Base-by-base conservation (phyloP, 164 flowering plant species). In the Liquidambar formosana region DNA sequence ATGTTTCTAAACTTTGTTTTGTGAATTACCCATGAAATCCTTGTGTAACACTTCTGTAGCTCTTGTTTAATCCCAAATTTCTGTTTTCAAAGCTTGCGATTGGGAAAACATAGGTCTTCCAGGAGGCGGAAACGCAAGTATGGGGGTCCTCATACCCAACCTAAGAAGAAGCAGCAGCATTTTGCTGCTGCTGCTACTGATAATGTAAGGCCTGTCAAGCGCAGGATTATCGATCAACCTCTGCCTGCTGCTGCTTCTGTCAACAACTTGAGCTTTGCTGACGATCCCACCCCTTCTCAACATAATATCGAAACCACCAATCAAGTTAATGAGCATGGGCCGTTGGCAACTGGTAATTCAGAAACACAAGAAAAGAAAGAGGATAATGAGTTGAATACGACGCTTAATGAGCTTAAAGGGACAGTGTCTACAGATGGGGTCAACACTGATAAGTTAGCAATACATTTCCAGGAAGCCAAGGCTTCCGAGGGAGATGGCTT, bases 91-190 rank as follows among this genome's bases (percentile, higher is more conserved):
- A 88, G 95, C 68, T 59, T 88, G 75, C 70, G 67, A 52, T 53
- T 82, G 4, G 86, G 87, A 56, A 88, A 85, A 69, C 74, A 66
- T 52, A 65, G 75, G 66, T 69, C 74, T 54, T 47, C 75, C 57
- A 78, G 90, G 11, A 86, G 81, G 61, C 88, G 93, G 5, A 95
- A 86, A 76, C 89, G 97, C 41, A 93, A 89, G 76, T 60, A 21
- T 69, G 85, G 84, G 8, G 79, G 49, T 57, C 63, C 77, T 71
- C 80, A 67, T 27, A 47, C 78, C 49, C 97, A 83, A 71, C 58
- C 84, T n/a, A 91, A 82, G 82, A 93, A 85, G 82, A 88, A 83
- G 73, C 88, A 81, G 73, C 84, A 71, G 21, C 70, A 73, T 10
- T 63, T 71, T 21, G 41, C 61, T 60, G 49, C 67, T 10, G 58